Evolutionary conservation across 179 eudicot species (phyloP), one percentile per base, ranked within the genome.

Genomic region (Vitellaria paradoxa): DNA sequence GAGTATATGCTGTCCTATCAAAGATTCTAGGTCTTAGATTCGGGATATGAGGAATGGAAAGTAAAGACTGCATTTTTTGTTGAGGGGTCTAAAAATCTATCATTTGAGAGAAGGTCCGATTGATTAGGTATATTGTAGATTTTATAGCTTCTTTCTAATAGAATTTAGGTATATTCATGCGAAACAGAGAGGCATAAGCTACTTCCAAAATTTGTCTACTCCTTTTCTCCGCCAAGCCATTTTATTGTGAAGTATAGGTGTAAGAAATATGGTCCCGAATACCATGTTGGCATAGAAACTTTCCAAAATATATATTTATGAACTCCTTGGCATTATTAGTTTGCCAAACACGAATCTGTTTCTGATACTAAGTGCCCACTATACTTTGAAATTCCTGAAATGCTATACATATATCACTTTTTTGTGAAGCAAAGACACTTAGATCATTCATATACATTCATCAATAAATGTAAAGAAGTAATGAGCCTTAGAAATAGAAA

Each of bases 141-240:
- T 40, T 63, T 0, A 80, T n/a, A 3, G 73, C 77, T 2, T 76
- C 77, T 1, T 15, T 76, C 78, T 52, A 75, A 68, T 60, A 68
- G 1, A n/a, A 49, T 2, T 20, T 2, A 1, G 46, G 47, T 71
- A 76, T 52, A 13, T 42, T 26, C 57, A 9, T 20, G 3, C 71
- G 59, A 37, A 66, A 49, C 7, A 79, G 56, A 17, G 67, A 67
- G 3, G 81, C 72, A 13, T 49, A 49, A 63, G 60, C 69, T 1
- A 63, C 21, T 1, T 75, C 24, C 10, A 64, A 5, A 2, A 60
- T 17, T n/a, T 74, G 67, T 60, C 57, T 0, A 46, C 42, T 74
- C 56, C 18, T 74, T 4, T 56, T 0, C 40, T 74, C 57, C 3
- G 20, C 67, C 15, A 50, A 64, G 4, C 77, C 77, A 45, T 74